Base-by-base conservation (phyloP, 2,329 filamentous ascomycete genomes). In the Claviceps africana region DNA sequence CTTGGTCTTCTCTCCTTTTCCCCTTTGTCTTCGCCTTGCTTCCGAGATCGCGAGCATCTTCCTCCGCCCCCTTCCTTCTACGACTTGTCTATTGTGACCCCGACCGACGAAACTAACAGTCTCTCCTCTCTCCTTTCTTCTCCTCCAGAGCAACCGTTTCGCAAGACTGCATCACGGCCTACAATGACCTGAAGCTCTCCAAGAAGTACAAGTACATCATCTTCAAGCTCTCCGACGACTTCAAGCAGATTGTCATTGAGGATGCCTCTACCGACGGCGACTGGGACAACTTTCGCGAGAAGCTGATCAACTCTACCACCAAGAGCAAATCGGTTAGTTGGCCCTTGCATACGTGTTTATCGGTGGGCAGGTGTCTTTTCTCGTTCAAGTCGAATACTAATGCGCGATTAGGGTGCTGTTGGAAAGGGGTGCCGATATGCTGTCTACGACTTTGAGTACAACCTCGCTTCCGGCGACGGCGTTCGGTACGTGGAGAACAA, bases 131-230 rank as follows among this genome's bases (percentile, higher is more conserved):
- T 30, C 33, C 46, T 47, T 21, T 25, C 13, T 15, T 22, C 21
- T 19, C 21, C 47, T 48, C 19, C 70, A 89, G 85, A 78, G 85
- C 85, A 61, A 76, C 77, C 67, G 82, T 89, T 63, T 72, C 78
- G 59, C 77, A 79, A 66, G 85, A 90, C 55, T 89, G 85, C 78
- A 79, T 81, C 67, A 67, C 68, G 60, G 70, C 74, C 55, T 91
- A 84, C 79, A 88, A 90, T 71, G 83, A 90, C 61, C 79, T 91
- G 60, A 91, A 91, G 81, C 82, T 89, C 61, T 76, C 72, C 71
- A 89, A 89, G 73, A 82, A 81, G 75, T 77, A 81, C 75, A 90
- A 88, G 74, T 94, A 80, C 78, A 85, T 93, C 74, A 82, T 93
- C 77, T 91, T 80, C 83, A 88, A 89, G 78, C 81, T 93, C 67